Percentiles rank a stretch among this genome's conserved stretches.
These are phyloP conservation scores for Trametes meyenii DNA, from an alignment of 768 basidiomycete genomes.

Conservation along the genomic window DNA sequence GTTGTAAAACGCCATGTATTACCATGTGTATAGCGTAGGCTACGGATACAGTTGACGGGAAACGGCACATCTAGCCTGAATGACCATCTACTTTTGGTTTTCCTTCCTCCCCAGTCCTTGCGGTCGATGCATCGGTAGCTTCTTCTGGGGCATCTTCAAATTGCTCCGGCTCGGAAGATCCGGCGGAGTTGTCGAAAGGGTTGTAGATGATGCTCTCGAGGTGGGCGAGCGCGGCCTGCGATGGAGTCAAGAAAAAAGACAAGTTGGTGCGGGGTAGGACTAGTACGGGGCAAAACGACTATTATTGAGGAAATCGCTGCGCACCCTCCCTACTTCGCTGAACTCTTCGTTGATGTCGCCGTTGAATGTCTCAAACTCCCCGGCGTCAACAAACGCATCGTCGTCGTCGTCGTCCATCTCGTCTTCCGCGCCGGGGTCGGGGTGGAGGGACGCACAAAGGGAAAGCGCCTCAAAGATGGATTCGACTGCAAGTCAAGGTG, in stretches of 20 bases:
- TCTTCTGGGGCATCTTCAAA: slow-evolving; percentile 22
- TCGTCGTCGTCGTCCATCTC: slow-evolving; percentile 43
- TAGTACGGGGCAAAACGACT: slow-evolving; percentile 86
- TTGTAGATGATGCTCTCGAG: slow-evolving; percentile 82
- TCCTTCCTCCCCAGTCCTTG: neutral
- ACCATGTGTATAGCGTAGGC: slow-evolving; percentile 13
- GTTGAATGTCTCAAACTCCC: slow-evolving; percentile 53
- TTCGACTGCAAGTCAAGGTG: slow-evolving; percentile 57
- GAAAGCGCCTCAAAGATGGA: slow-evolving; percentile 87
- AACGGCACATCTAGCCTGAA: neutral
- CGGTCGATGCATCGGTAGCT: neutral
- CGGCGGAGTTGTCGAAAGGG: slow-evolving; percentile 36
- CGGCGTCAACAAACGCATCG: slow-evolving; percentile 58
- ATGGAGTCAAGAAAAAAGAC: slow-evolving; percentile 26
- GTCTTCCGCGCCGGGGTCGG: slow-evolving; percentile 64
- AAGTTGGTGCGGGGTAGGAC: slow-evolving; percentile 38
- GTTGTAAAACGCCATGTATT: slow-evolving; percentile 12
- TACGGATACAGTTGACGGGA: slow-evolving; percentile 6
- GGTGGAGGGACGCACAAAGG: slow-evolving; percentile 81
- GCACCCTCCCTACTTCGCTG: slow-evolving; percentile 90
- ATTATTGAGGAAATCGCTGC: slow-evolving; percentile 82
- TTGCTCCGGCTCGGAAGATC: slow-evolving; percentile 12
- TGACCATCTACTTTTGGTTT: neutral
- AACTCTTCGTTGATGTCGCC: slow-evolving; percentile 72
- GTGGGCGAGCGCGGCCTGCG: slow-evolving; percentile 79